Percentiles rank a stretch among this genome's conserved stretches.
phyloP scores from a whole-genome alignment of 2,329 filamentous ascomycete genomes.

The Herpomyces periplanetae region DNA sequence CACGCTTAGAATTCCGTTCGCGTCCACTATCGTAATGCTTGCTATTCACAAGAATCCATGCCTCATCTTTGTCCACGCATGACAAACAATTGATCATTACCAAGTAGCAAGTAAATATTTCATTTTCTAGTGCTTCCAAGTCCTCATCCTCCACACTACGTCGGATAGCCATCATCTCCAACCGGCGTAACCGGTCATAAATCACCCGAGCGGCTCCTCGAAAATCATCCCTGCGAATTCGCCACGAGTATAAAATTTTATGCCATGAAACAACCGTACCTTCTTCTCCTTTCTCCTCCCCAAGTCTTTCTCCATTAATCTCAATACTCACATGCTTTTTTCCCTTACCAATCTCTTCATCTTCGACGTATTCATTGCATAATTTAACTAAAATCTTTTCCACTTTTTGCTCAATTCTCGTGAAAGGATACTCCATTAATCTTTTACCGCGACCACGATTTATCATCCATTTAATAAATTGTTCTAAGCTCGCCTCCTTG shows the following conservation, averaged over 20 bases:
- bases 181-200: conserved; percentile 14
- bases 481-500: too few relatives aligned
- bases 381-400: too few relatives aligned
- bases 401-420: too few relatives aligned
- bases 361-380: too few relatives aligned
- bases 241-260: conserved; percentile 64
- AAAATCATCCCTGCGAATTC: conserved; percentile 46
- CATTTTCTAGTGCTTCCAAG: conserved; percentile 11
- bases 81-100: conserved; percentile 67
- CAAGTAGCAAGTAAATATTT: conserved; percentile 36
- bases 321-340: too few relatives aligned
- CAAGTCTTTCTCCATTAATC: too few relatives aligned
- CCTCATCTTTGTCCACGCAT: conserved; percentile 39
- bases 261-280: conserved; percentile 30
- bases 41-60: conserved; percentile 26
- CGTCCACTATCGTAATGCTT: conserved; percentile 3
- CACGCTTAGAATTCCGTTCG: conserved; percentile 8
- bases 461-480: too few relatives aligned
- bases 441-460: too few relatives aligned
- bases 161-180: conserved; percentile 8
- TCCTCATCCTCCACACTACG: conserved; percentile 8
- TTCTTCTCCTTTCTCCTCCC: too few relatives aligned
- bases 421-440: too few relatives aligned
- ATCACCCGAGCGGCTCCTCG: conserved; percentile 25
- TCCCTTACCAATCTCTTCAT: too few relatives aligned